Conservation (phyloP, 2,329 filamentous ascomycete genomes). For the Calonectria naviculata region DNA sequence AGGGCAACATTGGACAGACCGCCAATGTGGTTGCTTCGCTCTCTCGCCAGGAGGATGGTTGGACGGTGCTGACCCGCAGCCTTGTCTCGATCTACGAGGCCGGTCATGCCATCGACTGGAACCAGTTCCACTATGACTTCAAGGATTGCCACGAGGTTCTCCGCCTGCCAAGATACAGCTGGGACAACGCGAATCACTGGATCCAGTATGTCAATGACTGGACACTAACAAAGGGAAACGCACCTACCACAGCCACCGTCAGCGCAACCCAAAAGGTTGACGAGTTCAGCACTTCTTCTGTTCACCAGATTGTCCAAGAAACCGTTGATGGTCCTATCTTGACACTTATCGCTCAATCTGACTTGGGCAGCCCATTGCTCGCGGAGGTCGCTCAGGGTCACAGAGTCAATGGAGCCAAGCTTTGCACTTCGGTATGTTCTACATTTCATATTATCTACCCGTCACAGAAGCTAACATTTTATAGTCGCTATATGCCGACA, state of each 20-base stretch:
- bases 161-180: constrained; percentile 75
- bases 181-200: constrained; percentile 79
- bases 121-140: constrained; percentile 71
- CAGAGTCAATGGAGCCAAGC: constrained; percentile 72
- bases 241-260: constrained; percentile 27
- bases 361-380: background rate
- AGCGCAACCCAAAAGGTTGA: constrained; percentile 50
- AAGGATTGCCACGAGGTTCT: constrained; percentile 57
- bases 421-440: constrained; percentile 44
- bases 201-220: constrained; percentile 73
- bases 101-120: constrained; percentile 3
- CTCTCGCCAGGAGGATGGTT: background rate
- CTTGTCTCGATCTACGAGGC: background rate
- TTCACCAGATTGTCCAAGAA: constrained; percentile 28
- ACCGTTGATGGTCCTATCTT: background rate
- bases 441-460: background rate
- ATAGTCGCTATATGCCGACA: constrained; percentile 28
- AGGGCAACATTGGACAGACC: background rate
- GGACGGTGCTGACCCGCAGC: background rate
- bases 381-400: constrained; percentile 68
- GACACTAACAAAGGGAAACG: constrained; percentile 72
- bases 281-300: constrained; percentile 57
- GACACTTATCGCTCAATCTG: constrained; percentile 3
- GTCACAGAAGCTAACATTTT: background rate
- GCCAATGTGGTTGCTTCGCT: background rate